Percentiles rank a stretch among this genome's conserved stretches.
phyloP scores from a whole-genome alignment of 1,284 basidiomycete genomes.

The Golubevia sp. region DNA sequence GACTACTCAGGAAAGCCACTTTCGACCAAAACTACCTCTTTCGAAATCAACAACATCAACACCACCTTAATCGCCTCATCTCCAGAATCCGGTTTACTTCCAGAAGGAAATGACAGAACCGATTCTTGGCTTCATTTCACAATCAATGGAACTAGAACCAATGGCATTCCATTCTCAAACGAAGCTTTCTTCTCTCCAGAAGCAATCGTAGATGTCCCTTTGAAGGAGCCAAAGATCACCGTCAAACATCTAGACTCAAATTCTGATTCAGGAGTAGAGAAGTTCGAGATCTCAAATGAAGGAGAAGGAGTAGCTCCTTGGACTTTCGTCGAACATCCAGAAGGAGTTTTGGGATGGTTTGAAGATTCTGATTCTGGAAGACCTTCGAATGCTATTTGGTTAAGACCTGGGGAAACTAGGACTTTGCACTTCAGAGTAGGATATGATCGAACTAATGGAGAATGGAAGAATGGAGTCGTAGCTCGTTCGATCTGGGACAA shows the following conservation, averaged over 20 bases:
- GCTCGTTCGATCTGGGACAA: not conserved
- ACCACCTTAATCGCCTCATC: slow-evolving; percentile 4
- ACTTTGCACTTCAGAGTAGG: slow-evolving; percentile 1
- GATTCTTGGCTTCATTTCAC: slow-evolving; percentile 2
- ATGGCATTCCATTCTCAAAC: not conserved
- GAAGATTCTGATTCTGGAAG: slow-evolving; percentile 7
- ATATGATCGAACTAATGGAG: not conserved
- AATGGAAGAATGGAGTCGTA: not conserved
- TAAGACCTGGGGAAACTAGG: slow-evolving; percentile 10
- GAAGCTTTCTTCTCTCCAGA: not conserved
- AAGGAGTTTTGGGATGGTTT: slow-evolving; percentile 68
- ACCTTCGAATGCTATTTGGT: slow-evolving; percentile 16
- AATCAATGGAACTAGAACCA: not conserved
- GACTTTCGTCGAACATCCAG: slow-evolving; percentile 70
- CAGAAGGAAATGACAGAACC: not conserved
- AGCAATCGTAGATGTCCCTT: not conserved
- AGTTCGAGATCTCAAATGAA: not conserved
- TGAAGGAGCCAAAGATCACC: slow-evolving; percentile 6
- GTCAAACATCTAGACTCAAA: slow-evolving; percentile 4
- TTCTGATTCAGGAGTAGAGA: not conserved
- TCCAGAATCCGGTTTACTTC: not conserved
- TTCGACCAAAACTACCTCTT: not conserved
- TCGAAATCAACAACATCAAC: slow-evolving; percentile 1
- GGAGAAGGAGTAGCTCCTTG: slow-evolving; percentile 10
- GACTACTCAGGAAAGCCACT: slow-evolving; percentile 5